Percentiles rank a stretch among this genome's conserved stretches.
phyloP scores from a whole-genome alignment of 768 basidiomycete genomes.

The Leccinum sublutescens region DNA sequence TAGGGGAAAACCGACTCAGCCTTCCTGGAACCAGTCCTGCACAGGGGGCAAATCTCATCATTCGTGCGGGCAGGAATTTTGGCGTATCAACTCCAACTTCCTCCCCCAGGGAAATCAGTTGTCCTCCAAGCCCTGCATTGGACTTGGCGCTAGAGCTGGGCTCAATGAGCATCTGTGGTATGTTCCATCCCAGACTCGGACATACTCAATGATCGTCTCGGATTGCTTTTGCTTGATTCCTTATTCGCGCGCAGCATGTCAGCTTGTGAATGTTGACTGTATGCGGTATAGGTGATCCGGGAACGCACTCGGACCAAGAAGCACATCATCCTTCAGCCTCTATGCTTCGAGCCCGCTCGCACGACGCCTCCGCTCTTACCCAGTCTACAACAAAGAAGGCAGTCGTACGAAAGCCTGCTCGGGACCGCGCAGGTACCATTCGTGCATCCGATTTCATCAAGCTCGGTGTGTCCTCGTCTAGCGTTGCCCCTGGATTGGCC shows the following conservation, averaged over 20 bases:
- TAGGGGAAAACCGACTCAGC: neutral
- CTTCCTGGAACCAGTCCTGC: conserved; percentile 20
- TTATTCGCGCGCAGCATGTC: neutral
- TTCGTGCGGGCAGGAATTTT: neutral
- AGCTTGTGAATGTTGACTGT: conserved; percentile 9
- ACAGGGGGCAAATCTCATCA: neutral
- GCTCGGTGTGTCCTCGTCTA: conserved; percentile 5
- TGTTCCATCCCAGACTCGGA: conserved; percentile 11
- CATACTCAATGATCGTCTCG: neutral
- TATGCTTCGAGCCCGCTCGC: conserved; percentile 21
- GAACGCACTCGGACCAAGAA: conserved; percentile 12
- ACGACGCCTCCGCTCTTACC: conserved; percentile 5
- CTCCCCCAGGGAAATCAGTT: neutral
- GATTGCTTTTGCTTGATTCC: neutral
- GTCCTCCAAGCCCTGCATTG: conserved; percentile 18
- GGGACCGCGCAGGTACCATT: conserved; percentile 51
- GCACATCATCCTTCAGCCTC: neutral
- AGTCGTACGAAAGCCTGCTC: conserved; percentile 9
- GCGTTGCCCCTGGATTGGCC: neutral
- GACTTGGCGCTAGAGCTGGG: conserved; percentile 21
- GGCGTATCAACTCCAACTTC: neutral
- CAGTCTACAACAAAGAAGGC: conserved; percentile 14
- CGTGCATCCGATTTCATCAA: conserved; percentile 45
- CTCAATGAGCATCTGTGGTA: conserved; percentile 30
- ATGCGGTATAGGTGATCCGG: conserved; percentile 13